Base-by-base conservation (phyloP, 495 filamentous ascomycete species). In the Penicillium nucicola region DNA sequence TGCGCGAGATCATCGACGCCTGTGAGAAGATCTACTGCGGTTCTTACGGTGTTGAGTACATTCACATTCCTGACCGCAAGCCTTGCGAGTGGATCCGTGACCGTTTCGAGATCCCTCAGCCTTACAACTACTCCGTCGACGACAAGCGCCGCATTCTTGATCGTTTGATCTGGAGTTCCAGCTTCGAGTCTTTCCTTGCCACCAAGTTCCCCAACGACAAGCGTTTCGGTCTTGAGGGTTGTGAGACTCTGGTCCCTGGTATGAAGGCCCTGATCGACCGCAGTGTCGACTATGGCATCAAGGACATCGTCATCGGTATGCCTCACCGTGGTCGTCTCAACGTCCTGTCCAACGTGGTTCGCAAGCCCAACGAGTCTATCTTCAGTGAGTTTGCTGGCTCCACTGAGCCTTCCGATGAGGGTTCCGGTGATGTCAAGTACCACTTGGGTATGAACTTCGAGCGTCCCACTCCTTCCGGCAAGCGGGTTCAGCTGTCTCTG, bases 381-480 rank as follows among this genome's bases (percentile, higher is more conserved):
- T 98, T 98, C 77, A 95, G 88, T 70, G 93, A 98, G 72, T 98
- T 98, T 61, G 88, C 87, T 50, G 93, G 93, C 52, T 88, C 88
- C 33, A 74, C 89, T 30, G 92, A 90, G 61, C 87, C 90, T 20
- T 85, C 85, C 50, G 93, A 98, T 61, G 93, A 97, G 72, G 93
- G 93, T 49, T 97, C 95, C 42, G 93, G 93, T 54, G 93, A 98
- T 70, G 93, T 98, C 68, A 98, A 98, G 71, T 98, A 98, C 75
- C 93, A 98, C 76, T 75, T 98, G 62, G 93, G 93, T 60, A 98
- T 98, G 93, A 97, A 97, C 77, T 98, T 98, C 62, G 95, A 98
- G 75, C 89, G 93, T 42, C 93, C 93, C 28, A 98, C 93, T 17
- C 93, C 93, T 46, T 97, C 95, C 20, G 93, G 93, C 61, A 97